Evolutionary conservation across 768 basidiomycete species (phyloP), one percentile per base, ranked within the genome.

Genomic region (Rhodocollybia butyracea): DNA sequence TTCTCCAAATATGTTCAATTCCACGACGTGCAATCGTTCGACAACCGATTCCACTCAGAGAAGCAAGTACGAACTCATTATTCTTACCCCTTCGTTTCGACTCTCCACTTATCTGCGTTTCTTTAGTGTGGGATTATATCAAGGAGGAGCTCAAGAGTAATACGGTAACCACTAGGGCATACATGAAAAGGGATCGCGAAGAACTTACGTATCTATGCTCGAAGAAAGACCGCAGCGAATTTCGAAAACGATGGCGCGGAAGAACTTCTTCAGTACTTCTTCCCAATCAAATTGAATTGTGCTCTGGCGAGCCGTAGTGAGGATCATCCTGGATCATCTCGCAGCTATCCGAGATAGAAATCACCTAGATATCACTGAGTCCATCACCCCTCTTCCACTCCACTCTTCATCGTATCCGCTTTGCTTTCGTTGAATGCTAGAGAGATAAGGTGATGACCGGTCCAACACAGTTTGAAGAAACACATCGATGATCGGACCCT

Each of bases 391-490:
- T n/a, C n/a, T n/a, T 59, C 58, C 54, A 51, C 19, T 21, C 40
- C 21, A 30, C 57, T 47, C 57, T 57, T 41, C 29, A n/a, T n/a
- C n/a, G n/a, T n/a, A n/a, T n/a, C n/a, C n/a, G n/a, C n/a, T n/a
- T n/a, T n/a, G n/a, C n/a, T n/a, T n/a, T n/a, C n/a, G n/a, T n/a
- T n/a, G n/a, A n/a, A n/a, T n/a, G n/a, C n/a, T n/a, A n/a, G n/a
- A n/a, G n/a, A n/a, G n/a, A n/a, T n/a, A n/a, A n/a, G n/a, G n/a
- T n/a, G n/a, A n/a, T n/a, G n/a, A n/a, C n/a, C n/a, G n/a, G n/a
- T 73, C 7, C 62, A 67, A 34, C 72, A 73, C 39, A 64, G 61
- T 31, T 47, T 73, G 43, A 61, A 63, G 24, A 59, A 61, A 4
- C 72, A 73, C n/a, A n/a, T n/a, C n/a, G n/a, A n/a, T n/a, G n/a